A percentile compares a stretch with the other conserved stretches of the same genome.
Evolutionary conservation across 805 yeast species (phyloP).

Genomic region (Metschnikowia santaceciliae): DNA sequence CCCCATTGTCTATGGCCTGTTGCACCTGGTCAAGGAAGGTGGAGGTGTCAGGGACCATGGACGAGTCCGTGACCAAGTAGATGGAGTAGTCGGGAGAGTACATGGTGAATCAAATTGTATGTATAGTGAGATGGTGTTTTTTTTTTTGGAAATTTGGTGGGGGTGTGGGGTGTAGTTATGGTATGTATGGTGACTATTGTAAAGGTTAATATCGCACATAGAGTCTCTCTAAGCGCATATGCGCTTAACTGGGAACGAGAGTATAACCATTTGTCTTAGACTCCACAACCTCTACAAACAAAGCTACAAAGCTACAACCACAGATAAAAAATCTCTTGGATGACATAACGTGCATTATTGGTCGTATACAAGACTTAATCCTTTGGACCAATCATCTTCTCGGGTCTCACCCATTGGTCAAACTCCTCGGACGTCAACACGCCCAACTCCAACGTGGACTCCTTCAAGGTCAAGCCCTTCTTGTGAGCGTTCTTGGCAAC

Average conservation of each 20-base stretch:
- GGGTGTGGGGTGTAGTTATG: too few relatives aligned
- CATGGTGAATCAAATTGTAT: too few relatives aligned
- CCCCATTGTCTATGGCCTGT: conserved; percentile 65
- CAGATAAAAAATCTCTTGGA: too few relatives aligned
- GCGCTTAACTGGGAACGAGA: conserved; percentile 1
- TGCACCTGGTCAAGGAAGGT: conserved; percentile 60
- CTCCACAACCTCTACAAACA: too few relatives aligned
- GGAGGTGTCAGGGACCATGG: conserved; percentile 60
- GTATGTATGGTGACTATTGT: too few relatives aligned
- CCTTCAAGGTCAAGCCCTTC: conserved; percentile 93
- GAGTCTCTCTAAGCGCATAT: conserved; percentile 15
- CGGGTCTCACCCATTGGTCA: conserved; percentile 96
- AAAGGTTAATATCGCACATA: conserved; percentile 10
- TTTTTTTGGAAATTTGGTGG: too few relatives aligned
- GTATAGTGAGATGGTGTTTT: too few relatives aligned
- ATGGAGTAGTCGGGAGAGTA: conserved; percentile 30
- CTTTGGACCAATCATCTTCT: conserved; percentile 96
- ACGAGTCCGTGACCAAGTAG: conserved; percentile 77
- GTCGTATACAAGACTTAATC: conserved; percentile 21
- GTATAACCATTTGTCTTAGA: too few relatives aligned
- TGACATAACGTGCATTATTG: too few relatives aligned
- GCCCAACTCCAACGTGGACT: conserved; percentile 88
- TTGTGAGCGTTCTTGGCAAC: conserved; percentile 98
- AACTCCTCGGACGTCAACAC: conserved; percentile 82
- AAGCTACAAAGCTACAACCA: too few relatives aligned